Conservation (phyloP, 2,329 filamentous ascomycete genomes). For the Fusarium tuaranense region DNA sequence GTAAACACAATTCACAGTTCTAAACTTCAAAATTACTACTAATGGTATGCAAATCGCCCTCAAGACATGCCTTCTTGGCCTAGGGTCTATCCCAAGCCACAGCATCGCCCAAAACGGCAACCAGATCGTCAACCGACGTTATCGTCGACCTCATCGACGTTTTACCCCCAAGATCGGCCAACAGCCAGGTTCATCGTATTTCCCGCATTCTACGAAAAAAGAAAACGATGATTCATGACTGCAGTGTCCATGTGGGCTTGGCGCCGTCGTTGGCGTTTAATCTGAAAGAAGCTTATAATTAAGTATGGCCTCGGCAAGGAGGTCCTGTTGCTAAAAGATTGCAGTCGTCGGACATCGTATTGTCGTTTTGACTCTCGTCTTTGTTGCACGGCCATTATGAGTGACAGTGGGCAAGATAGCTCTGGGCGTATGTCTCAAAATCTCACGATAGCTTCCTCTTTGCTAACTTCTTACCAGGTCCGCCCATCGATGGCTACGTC, state of each 20-base stretch:
- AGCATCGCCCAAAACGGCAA: slow-evolving; percentile 21
- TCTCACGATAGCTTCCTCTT: neutral
- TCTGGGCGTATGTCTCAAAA: slow-evolving; percentile 20
- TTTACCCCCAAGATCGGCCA: neutral
- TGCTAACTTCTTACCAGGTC: slow-evolving; percentile 6
- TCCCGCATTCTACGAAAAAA: neutral
- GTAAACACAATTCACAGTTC: too few relatives aligned
- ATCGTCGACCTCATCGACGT: slow-evolving; percentile 6
- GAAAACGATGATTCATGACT: slow-evolving; percentile 41
- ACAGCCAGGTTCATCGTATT: neutral
- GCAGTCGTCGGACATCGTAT: neutral
- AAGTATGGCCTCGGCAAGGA: slow-evolving; percentile 2
- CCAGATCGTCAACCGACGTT: slow-evolving; percentile 23
- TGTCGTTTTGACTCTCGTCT: neutral
- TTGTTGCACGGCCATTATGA: slow-evolving; percentile 26
- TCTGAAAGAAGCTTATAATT: slow-evolving; percentile 25
- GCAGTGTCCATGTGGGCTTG: slow-evolving; percentile 1
- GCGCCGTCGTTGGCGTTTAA: neutral
- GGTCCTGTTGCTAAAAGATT: neutral
- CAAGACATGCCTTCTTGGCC: neutral
- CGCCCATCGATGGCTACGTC: slow-evolving; percentile 53
- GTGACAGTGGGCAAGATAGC: slow-evolving; percentile 1
- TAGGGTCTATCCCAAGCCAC: neutral
- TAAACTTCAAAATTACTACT: neutral
- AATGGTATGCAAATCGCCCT: neutral